Conservation (phyloP, 2,329 filamentous ascomycete genomes). For the Beauveria varroae region DNA sequence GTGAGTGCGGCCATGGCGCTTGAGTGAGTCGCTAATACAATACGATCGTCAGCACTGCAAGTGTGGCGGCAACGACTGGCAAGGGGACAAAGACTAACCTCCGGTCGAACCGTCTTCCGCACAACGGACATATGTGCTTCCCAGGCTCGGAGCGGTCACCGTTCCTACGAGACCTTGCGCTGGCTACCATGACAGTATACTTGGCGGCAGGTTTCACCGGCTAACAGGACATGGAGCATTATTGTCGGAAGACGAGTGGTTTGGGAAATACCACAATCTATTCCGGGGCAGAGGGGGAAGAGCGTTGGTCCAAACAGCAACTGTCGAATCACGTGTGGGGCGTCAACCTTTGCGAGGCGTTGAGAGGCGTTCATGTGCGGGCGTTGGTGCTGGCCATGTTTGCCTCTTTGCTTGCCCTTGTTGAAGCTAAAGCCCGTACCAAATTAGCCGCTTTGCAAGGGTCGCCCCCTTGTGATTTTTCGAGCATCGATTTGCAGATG, state of each 20-base stretch:
- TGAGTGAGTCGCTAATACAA: background rate
- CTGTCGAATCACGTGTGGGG: too few relatives aligned
- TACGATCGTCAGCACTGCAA: background rate
- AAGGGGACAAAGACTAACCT: background rate
- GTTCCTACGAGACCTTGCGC: background rate
- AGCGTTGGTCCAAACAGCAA: too few relatives aligned
- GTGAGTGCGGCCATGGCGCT: background rate
- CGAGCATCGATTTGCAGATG: too few relatives aligned
- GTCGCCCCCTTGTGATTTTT: too few relatives aligned
- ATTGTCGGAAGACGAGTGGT: background rate
- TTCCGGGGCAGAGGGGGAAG: too few relatives aligned
- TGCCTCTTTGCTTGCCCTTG: too few relatives aligned
- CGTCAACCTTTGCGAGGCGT: too few relatives aligned
- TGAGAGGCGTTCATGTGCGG: too few relatives aligned
- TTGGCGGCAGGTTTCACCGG: too few relatives aligned
- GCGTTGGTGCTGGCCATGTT: too few relatives aligned
- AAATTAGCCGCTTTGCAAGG: too few relatives aligned
- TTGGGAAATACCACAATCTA: background rate
- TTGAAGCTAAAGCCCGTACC: too few relatives aligned
- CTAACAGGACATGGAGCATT: background rate
- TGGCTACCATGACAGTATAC: background rate
- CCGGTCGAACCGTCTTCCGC: background rate
- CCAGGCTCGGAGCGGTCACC: background rate
- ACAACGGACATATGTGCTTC: background rate
- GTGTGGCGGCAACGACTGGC: background rate